phyloP scores from a whole-genome alignment of 2,329 filamentous ascomycete genomes.

The Aspergillus amoenus region DNA sequence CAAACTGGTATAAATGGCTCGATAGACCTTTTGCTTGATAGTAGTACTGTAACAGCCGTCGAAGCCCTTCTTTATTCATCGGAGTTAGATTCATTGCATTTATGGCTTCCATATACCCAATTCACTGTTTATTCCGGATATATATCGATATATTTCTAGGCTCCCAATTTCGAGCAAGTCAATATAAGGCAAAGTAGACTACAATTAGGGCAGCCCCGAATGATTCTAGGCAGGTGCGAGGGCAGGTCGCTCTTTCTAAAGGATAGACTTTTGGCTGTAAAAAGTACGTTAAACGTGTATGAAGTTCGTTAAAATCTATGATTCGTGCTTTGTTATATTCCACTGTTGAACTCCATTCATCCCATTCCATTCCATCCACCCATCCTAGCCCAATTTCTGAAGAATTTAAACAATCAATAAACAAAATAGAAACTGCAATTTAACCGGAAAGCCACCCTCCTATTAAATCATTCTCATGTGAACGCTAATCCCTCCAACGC shows the following conservation, averaged over 20 bases:
- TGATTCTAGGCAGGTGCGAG: too few relatives aligned
- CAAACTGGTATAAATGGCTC: slow-evolving; percentile 22
- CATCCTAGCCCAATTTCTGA: background rate
- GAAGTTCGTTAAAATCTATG: background rate
- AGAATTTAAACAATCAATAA: background rate
- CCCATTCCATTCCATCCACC: background rate
- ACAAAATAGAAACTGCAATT: background rate
- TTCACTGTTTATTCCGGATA: background rate
- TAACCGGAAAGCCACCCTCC: background rate
- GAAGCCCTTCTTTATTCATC: background rate
- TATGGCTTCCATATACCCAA: background rate
- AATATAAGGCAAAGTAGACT: too few relatives aligned
- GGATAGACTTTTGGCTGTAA: background rate
- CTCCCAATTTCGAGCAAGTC: too few relatives aligned
- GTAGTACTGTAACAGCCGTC: background rate
- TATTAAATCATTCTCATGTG: background rate
- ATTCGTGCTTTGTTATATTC: background rate
- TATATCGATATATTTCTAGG: too few relatives aligned
- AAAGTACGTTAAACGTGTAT: background rate
- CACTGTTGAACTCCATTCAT: slow-evolving; percentile 1
- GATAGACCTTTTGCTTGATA: background rate
- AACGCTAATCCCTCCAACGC: slow-evolving; percentile 22
- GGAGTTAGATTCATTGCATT: background rate
- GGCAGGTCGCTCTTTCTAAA: background rate
- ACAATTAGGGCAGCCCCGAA: too few relatives aligned